A percentile compares a stretch with the other conserved stretches of the same genome.
Conservation (phyloP, 2,329 filamentous ascomycete species). For the Volutella citrinella region DNA sequence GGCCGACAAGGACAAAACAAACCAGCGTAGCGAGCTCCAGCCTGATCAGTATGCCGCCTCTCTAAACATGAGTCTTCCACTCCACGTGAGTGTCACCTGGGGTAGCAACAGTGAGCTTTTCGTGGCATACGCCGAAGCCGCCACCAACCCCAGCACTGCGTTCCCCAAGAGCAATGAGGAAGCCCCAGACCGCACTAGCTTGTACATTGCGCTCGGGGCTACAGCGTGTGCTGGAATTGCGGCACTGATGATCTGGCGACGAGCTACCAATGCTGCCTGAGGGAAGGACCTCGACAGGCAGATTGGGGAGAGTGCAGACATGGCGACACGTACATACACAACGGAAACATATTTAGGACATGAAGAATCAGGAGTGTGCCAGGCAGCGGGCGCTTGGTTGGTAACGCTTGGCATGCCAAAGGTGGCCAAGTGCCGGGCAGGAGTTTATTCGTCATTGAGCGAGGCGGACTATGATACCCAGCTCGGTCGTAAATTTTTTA, state of each 20-base stretch:
- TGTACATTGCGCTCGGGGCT: conserved; percentile 83
- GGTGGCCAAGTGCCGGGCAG: too few relatives aligned
- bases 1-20: conserved; percentile 93
- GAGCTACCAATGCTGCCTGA: conserved; percentile 48
- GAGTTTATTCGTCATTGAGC: conserved; percentile 21
- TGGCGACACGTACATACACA: too few relatives aligned
- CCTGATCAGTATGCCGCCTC: conserved; percentile 87
- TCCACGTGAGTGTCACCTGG: conserved; percentile 96
- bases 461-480: conserved; percentile 31
- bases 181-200: conserved; percentile 73
- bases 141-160: conserved; percentile 81
- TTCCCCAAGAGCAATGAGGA: conserved; percentile 91
- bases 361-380: too few relatives aligned
- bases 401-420: too few relatives aligned
- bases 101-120: conserved; percentile 91
- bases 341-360: neutral
- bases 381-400: too few relatives aligned
- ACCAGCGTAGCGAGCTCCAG: conserved; percentile 86
- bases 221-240: conserved; percentile 61
- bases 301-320: neutral
- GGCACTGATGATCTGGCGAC: conserved; percentile 63
- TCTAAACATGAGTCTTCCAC: conserved; percentile 82
- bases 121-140: conserved; percentile 84
- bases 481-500: conserved; percentile 16
- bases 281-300: neutral